These are phyloP conservation scores for Effrenium voratum DNA, from an alignment of 73 alveolate species.

Conservation along the genomic window DNA sequence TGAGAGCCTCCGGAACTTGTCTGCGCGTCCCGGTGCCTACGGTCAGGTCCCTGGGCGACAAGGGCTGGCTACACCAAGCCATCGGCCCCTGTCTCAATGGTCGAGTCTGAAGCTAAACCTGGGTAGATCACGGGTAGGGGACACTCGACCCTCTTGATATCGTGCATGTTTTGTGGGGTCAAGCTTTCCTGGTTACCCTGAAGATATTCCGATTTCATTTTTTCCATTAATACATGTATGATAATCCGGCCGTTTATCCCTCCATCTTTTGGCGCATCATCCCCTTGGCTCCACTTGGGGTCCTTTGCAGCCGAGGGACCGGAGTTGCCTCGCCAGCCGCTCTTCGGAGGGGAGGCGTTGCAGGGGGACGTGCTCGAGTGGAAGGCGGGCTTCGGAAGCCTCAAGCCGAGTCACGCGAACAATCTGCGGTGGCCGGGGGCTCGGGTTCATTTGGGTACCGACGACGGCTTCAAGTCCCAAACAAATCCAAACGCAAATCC, in stretches of 20 bases:
- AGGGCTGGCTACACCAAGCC: not conserved
- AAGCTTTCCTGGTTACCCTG: not conserved
- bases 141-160: not conserved
- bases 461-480: too few relatives aligned
- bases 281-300: not conserved
- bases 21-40: too few relatives aligned
- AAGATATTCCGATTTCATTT: too few relatives aligned
- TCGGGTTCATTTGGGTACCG: too few relatives aligned
- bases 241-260: not conserved
- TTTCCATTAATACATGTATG: too few relatives aligned
- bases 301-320: constrained; percentile 2
- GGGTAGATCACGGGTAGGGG: not conserved
- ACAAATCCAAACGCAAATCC: too few relatives aligned
- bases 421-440: too few relatives aligned
- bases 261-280: not conserved
- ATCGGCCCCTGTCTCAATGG: not conserved
- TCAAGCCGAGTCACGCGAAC: too few relatives aligned
- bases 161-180: not conserved
- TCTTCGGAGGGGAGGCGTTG: constrained; percentile 82
- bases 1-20: too few relatives aligned
- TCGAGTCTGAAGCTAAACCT: not conserved
- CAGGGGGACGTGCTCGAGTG: constrained; percentile 84
- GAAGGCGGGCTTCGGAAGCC: constrained; percentile 49
- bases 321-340: constrained; percentile 85
- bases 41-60: constrained; percentile 22